These are phyloP conservation scores for Tuber aestivum DNA, from an alignment of 495 filamentous ascomycete species.

Conservation along the genomic window DNA sequence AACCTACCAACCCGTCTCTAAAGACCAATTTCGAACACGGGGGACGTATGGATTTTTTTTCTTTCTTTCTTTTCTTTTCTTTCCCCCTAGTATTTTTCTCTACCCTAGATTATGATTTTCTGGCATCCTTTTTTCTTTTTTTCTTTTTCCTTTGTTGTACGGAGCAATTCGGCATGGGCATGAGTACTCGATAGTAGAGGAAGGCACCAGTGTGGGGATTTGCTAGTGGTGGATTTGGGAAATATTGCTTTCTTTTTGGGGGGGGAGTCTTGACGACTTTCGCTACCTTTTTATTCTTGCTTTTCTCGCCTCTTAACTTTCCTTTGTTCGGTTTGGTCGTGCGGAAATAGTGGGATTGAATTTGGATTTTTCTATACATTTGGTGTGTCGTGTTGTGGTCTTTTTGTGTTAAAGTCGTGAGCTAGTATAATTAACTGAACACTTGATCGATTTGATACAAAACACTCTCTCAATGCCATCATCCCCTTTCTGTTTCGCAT, in stretches of 20 bases:
- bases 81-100: too few relatives aligned
- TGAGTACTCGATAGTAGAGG: conserved; percentile 39
- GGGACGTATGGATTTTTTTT: not conserved
- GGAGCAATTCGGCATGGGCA: conserved; percentile 26
- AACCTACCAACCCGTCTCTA: conserved; percentile 4
- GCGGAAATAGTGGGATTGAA: not conserved
- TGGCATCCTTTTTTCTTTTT: conserved; percentile 1
- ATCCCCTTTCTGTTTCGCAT: not conserved
- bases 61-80: not conserved
- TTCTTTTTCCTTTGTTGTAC: conserved; percentile 16
- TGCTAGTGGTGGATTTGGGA: conserved; percentile 2
- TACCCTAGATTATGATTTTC: conserved; percentile 14
- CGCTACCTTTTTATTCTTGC: not conserved
- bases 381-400: not conserved
- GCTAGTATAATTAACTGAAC: not conserved
- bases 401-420: not conserved
- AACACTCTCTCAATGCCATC: not conserved
- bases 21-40: not conserved
- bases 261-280: conserved; percentile 4
- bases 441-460: not conserved
- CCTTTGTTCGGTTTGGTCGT: conserved; percentile 1
- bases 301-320: not conserved
- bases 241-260: not conserved
- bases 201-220: conserved; percentile 18
- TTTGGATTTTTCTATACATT: not conserved